These are phyloP conservation scores for Trichoderma arundinaceum DNA, from an alignment of 2,329 filamentous ascomycete genomes.

Conservation along the genomic window DNA sequence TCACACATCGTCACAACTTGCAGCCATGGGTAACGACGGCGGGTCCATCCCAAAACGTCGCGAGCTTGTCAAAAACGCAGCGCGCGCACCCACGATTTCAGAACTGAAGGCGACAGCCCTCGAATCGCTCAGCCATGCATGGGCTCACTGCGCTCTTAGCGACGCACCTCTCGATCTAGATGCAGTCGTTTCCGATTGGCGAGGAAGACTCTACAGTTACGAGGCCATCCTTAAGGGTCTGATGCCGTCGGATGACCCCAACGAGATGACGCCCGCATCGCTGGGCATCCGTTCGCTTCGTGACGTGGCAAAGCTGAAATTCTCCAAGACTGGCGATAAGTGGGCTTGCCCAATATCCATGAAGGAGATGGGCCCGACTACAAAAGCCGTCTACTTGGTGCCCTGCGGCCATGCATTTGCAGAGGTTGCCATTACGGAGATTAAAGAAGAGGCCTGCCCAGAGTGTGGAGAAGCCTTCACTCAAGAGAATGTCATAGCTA, in stretches of 20 bases:
- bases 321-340: slow-evolving; percentile 58
- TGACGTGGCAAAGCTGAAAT: slow-evolving; percentile 86
- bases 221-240: slow-evolving; percentile 76
- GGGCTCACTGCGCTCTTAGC: slow-evolving; percentile 87
- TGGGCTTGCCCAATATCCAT: slow-evolving; percentile 88
- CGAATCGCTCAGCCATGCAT: slow-evolving; percentile 84
- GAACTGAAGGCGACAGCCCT: slow-evolving; percentile 88
- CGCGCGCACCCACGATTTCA: slow-evolving; percentile 78
- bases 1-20: not conserved
- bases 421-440: slow-evolving; percentile 81
- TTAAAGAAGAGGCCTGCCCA: slow-evolving; percentile 66
- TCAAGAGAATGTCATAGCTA: slow-evolving; percentile 77
- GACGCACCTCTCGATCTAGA: slow-evolving; percentile 70
- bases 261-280: slow-evolving; percentile 50
- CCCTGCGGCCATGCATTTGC: slow-evolving; percentile 96
- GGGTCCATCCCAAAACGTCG: slow-evolving; percentile 94
- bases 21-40: slow-evolving; percentile 91
- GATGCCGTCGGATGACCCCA: slow-evolving; percentile 65
- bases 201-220: slow-evolving; percentile 91
- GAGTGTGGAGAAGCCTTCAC: slow-evolving; percentile 80
- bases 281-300: slow-evolving; percentile 77
- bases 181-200: slow-evolving; percentile 82
- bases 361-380: slow-evolving; percentile 79
- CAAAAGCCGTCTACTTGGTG: slow-evolving; percentile 85
- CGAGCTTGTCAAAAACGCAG: slow-evolving; percentile 94